These are phyloP conservation scores for grape (Vitis vinifera) DNA, from an alignment of 164 flowering plant genomes.

Conservation along the genomic window DNA sequence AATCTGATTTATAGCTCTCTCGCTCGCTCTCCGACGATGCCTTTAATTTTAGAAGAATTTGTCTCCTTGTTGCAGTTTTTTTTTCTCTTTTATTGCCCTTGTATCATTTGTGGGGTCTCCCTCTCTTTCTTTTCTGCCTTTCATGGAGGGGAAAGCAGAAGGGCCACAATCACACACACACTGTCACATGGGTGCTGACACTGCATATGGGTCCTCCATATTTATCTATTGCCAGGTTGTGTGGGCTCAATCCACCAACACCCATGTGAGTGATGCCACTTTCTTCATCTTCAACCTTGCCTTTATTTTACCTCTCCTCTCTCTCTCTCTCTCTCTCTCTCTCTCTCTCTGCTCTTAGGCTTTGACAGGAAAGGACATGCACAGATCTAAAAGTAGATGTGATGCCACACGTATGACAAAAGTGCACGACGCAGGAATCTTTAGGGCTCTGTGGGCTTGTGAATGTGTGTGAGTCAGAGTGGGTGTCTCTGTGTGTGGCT, in stretches of 20 bases:
- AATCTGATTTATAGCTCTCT: neutral
- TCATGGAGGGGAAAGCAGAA: conserved; percentile 5
- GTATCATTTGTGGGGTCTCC: conserved; percentile 1
- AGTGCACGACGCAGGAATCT: conserved; percentile 33
- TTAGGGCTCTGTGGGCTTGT: conserved; percentile 12
- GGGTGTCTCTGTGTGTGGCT: too few species aligned
- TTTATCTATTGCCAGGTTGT: conserved; percentile 22
- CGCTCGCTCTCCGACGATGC: too few species aligned
- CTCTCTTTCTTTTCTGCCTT: conserved; percentile 11
- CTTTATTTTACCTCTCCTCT: neutral
- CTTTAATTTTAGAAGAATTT: conserved; percentile 2
- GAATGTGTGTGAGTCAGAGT: conserved; percentile 1
- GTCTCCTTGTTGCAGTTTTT: conserved; percentile 4
- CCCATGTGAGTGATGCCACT: conserved; percentile 23
- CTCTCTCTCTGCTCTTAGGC: neutral
- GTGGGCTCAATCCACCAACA: conserved; percentile 15
- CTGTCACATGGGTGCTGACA: conserved; percentile 42
- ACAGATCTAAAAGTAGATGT: conserved; percentile 23
- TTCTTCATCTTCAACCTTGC: neutral
- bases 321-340: neutral
- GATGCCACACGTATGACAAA: conserved; percentile 33
- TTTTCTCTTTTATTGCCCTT: neutral
- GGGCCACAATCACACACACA: conserved; percentile 8
- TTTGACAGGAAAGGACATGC: conserved; percentile 17
- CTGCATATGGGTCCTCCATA: conserved; percentile 16